Conservation (phyloP, 768 basidiomycete species). For the Vararia minispora region DNA sequence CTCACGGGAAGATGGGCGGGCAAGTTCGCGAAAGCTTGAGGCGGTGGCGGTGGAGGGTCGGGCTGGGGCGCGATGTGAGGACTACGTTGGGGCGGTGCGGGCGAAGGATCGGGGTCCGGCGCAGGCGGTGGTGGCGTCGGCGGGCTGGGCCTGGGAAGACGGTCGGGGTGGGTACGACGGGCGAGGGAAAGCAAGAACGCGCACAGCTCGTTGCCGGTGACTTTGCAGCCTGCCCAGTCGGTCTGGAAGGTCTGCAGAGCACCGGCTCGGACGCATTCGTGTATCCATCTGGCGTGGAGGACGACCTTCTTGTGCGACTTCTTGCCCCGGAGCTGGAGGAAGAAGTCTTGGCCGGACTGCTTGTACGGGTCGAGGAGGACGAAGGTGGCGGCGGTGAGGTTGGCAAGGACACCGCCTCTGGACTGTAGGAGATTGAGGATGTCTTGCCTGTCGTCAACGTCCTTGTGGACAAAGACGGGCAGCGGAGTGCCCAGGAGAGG, state of each 20-base stretch:
- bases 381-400: conserved; percentile 8
- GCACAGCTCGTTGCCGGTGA: conserved; percentile 64
- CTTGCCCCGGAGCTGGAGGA: conserved; percentile 68
- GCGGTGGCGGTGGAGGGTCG: conserved; percentile 10
- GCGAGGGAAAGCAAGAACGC: conserved; percentile 15
- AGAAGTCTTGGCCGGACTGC: conserved; percentile 71
- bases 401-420: neutral
- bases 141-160: conserved; percentile 1
- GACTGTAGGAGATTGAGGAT: conserved; percentile 38
- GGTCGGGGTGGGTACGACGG: conserved; percentile 10
- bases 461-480: conserved; percentile 69
- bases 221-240: conserved; percentile 76
- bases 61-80: conserved; percentile 7
- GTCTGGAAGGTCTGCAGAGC: conserved; percentile 63
- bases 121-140: conserved; percentile 2
- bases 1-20: too few relatives aligned
- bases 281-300: conserved; percentile 63
- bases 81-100: conserved; percentile 6
- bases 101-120: conserved; percentile 1
- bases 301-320: conserved; percentile 77
- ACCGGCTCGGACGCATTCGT: conserved; percentile 60
- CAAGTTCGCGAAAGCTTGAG: too few relatives aligned
- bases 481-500: conserved; percentile 74
- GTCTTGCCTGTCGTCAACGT: conserved; percentile 57
- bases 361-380: conserved; percentile 52